Evolutionary conservation across 2,329 filamentous ascomycete species (phyloP).

Genomic region (Thielaviopsis ethacetica): DNA sequence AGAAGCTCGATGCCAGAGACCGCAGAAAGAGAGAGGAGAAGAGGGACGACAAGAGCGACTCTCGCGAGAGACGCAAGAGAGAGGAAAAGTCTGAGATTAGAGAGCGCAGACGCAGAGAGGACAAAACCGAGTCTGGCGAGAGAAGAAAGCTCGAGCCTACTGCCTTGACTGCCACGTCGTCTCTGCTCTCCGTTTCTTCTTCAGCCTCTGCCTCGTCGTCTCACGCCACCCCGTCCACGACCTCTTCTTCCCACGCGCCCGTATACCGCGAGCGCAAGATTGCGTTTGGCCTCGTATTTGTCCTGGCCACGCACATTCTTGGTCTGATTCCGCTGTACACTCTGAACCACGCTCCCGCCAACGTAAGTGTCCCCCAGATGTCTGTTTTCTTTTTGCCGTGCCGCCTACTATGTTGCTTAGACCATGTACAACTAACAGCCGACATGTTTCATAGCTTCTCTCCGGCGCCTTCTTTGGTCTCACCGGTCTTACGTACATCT

Average conservation of each 20-base stretch:
- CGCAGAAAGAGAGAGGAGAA: slow-evolving; percentile 7
- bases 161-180: background rate
- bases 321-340: slow-evolving; percentile 68
- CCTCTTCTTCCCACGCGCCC: background rate
- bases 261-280: slow-evolving; percentile 40
- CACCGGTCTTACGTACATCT: slow-evolving; percentile 32
- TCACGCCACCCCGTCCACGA: background rate
- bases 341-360: slow-evolving; percentile 59
- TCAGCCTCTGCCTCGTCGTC: background rate
- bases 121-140: background rate
- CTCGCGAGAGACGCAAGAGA: background rate
- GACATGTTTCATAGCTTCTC: slow-evolving; percentile 32
- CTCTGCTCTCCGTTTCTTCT: background rate
- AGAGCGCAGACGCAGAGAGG: background rate
- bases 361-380: slow-evolving; percentile 31
- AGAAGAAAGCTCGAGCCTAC: background rate
- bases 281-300: slow-evolving; percentile 56
- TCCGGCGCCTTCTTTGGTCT: slow-evolving; percentile 42
- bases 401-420: background rate
- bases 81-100: background rate
- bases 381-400: background rate
- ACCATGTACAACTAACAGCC: background rate
- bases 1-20: slow-evolving; percentile 13
- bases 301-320: slow-evolving; percentile 57
- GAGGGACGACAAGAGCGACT: slow-evolving; percentile 4